Base-by-base conservation (phyloP, 2,329 filamentous ascomycete genomes). In the Fusarium hostae region DNA sequence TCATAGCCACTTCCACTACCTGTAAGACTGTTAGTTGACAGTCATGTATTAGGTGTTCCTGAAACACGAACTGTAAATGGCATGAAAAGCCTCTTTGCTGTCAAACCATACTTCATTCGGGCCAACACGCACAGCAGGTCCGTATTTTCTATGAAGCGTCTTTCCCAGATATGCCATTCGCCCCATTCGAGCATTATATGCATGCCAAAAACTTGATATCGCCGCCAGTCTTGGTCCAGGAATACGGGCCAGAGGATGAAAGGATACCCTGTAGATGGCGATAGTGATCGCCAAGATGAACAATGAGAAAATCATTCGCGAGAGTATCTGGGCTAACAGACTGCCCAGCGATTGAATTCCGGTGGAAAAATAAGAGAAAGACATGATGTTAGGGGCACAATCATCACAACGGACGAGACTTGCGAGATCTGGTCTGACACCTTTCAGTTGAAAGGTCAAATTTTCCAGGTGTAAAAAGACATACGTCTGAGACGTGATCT, bases 101-200 rank as follows among this genome's bases (percentile, higher is more conserved):
- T 84, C 78, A 32, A 88, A 84, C 84, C 86, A 88, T 9, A 89
- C 81, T 72, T 88, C 86, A 37, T 87, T 82, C 0, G 87, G 87
- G 0, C 85, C 85, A 11, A 89, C 82, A 1, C 87, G 81, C n/a
- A 89, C 87, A 5, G 82, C 78, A 0, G 84, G 81, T 0, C 87
- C 87, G 64, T 88, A 88, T 15, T 63, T 75, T 0, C 71, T 64
- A 59, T 88, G 86, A n/a, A 88, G 68, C 0, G 77, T 79, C 72
- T 79, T 81, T 2, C 82, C 84, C 6, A 88, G 56, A 11, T 77
- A 70, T 8, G 80, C 78, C 74, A 85, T 81, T 4, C 77, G 79
- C 0, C 86, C 86, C 39, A 83, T 79, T 12, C 83, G 80, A 5
- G 82, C 82, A 6, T 87, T 82, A 15, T 80, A 79, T 1, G 83